Evolutionary conservation across 2,329 filamentous ascomycete species (phyloP).

Genomic region (Ophiocordyceps camponoti-leonardi): DNA sequence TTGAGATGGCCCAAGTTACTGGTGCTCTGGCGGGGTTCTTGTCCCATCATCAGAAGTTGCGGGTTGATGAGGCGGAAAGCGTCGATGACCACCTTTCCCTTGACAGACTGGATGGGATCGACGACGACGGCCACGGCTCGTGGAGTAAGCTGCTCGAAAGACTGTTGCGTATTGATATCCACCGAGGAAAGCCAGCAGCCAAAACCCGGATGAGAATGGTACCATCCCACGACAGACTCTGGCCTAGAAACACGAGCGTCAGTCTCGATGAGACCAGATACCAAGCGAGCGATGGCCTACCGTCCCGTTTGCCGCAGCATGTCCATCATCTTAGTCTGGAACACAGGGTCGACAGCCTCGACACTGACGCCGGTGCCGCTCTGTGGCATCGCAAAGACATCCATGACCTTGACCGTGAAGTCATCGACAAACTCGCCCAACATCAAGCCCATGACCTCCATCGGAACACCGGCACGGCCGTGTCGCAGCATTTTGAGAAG

Average conservation of each 20-base stretch:
- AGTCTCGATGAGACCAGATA: not conserved
- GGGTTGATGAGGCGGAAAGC: conserved; percentile 98
- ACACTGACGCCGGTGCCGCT: conserved; percentile 96
- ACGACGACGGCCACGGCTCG: conserved; percentile 95
- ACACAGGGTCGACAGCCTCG: conserved; percentile 94
- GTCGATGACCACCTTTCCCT: conserved; percentile 98
- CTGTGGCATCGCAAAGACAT: conserved; percentile 98
- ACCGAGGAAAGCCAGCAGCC: conserved; percentile 98
- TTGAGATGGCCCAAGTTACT: conserved; percentile 96
- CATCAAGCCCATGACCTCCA: conserved; percentile 99
- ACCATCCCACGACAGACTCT: conserved; percentile 97
- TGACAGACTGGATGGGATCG: conserved; percentile 97
- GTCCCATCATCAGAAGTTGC: conserved; percentile 92
- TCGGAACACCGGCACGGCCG: conserved; percentile 90
- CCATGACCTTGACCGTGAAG: conserved; percentile 94
- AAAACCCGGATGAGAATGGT: conserved; percentile 97
- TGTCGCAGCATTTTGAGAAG: conserved; percentile 98
- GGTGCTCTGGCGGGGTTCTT: conserved; percentile 93
- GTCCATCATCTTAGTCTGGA: conserved; percentile 99
- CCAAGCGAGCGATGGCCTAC: conserved; percentile 29
- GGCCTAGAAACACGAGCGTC: conserved; percentile 36
- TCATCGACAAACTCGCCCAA: conserved; percentile 97
- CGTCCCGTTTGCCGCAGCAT: conserved; percentile 96
- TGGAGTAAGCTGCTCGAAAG: conserved; percentile 96
- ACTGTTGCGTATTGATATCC: conserved; percentile 99